Conservation (phyloP, 768 basidiomycete species). For the Collybiopsis luxurians region DNA sequence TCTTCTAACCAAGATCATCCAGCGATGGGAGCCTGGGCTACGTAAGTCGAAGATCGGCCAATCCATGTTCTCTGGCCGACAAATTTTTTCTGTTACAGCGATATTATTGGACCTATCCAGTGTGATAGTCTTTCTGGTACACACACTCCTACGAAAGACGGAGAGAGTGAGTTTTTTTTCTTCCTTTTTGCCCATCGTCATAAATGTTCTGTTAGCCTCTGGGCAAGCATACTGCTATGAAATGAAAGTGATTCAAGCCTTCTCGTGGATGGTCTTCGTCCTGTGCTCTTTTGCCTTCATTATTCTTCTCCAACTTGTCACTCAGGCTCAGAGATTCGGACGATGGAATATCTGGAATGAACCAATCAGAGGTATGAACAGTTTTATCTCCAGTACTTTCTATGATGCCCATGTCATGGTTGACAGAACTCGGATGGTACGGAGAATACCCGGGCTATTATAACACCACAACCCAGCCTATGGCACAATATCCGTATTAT, state of each 20-base stretch:
- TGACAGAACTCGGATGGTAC: slow-evolving; percentile 73
- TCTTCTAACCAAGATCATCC: slow-evolving; percentile 8
- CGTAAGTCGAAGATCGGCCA: slow-evolving; percentile 37
- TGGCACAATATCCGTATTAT: slow-evolving; percentile 32
- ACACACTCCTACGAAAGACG: slow-evolving; percentile 46
- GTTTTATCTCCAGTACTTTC: not conserved
- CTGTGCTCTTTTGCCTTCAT: slow-evolving; percentile 47
- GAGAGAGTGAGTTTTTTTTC: slow-evolving; percentile 42
- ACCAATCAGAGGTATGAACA: slow-evolving; percentile 48
- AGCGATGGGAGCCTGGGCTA: slow-evolving; percentile 78
- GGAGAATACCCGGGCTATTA: slow-evolving; percentile 68
- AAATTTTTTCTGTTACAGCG: slow-evolving; percentile 45
- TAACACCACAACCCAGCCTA: slow-evolving; percentile 32
- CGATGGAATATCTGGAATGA: slow-evolving; percentile 54
- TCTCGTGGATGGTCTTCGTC: slow-evolving; percentile 74
- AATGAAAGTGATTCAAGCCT: slow-evolving; percentile 76
- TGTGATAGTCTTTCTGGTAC: slow-evolving; percentile 50
- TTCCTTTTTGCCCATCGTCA: slow-evolving; percentile 4
- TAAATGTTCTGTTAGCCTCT: slow-evolving; percentile 40
- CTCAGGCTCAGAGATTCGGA: slow-evolving; percentile 52
- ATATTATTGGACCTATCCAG: slow-evolving; percentile 64
- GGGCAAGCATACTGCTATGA: slow-evolving; percentile 64
- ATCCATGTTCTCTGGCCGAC: not conserved
- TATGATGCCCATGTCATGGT: slow-evolving; percentile 2
- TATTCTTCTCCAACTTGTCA: slow-evolving; percentile 56